Conservation (phyloP, 2,329 filamentous ascomycete species). For the Cladosporium sp. region DNA sequence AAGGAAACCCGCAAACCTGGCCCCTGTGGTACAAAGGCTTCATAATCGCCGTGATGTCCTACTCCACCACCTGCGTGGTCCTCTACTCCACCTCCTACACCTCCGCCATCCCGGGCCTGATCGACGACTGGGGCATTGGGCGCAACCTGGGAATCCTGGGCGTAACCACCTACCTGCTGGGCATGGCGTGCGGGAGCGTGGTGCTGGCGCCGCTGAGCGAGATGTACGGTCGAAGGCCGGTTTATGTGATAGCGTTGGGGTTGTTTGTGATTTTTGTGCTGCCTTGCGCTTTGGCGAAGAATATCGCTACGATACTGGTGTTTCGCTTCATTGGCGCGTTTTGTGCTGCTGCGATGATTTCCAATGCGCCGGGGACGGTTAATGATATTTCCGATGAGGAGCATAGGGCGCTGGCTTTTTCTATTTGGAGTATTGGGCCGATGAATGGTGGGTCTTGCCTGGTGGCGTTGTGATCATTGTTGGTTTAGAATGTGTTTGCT, state of each 20-base stretch:
- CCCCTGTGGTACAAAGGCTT: conserved; percentile 54
- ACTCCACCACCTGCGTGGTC: conserved; percentile 53
- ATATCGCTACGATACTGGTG: conserved; percentile 64
- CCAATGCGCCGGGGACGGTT: conserved; percentile 77
- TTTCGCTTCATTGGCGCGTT: conserved; percentile 70
- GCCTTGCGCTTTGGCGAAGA: conserved; percentile 66
- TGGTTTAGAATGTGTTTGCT: not conserved
- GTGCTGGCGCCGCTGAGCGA: conserved; percentile 71
- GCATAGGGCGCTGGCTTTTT: conserved; percentile 76
- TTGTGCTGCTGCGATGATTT: conserved; percentile 75
- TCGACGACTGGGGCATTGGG: conserved; percentile 59
- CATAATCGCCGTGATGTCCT: conserved; percentile 53
- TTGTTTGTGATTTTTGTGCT: conserved; percentile 66
- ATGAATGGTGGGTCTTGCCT: conserved; percentile 57
- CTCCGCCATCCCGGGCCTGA: conserved; percentile 64
- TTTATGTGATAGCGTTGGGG: conserved; percentile 64
- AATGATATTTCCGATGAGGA: conserved; percentile 80
- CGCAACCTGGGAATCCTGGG: conserved; percentile 67
- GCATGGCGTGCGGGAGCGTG: conserved; percentile 56
- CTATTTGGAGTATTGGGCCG: conserved; percentile 77
- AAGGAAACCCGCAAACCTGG: conserved; percentile 67
- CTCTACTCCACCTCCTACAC: conserved; percentile 78
- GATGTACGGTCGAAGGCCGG: conserved; percentile 61
- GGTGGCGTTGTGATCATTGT: no score
- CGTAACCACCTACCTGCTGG: conserved; percentile 73